Base-by-base conservation (phyloP, 345 rosid genomes). In the Clausena lansium region DNA sequence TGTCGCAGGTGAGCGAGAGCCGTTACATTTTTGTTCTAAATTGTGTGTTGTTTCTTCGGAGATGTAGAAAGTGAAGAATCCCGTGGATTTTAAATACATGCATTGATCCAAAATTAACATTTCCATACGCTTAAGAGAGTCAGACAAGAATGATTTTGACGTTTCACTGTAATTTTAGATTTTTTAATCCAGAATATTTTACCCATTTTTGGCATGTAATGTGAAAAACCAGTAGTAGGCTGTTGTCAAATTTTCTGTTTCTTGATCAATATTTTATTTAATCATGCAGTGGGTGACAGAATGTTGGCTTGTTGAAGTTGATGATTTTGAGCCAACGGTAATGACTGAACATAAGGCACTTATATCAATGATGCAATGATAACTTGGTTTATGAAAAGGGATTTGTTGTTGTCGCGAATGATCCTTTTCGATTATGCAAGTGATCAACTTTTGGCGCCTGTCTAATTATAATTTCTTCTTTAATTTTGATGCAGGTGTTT, bases 401-500 rank as follows among this genome's bases (percentile, higher is more conserved):
- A 45, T 45, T 45, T 45, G 27, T n/a, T 25, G 30, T 76, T 39
- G 36, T 69, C n/a, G 30, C 4, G 28, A 14, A 35, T 55, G 20
- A 30, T 47, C 30, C 25, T 22, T 57, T 32, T 9, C 9, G 19
- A 17, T 2, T 65, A n/a, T 25, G n/a, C 47, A 8, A 0, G 25
- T 45, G 20, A 63, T 22, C 30, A 15, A 54, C 28, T 19, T 75
- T 28, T 24, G 59, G 50, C 14, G 30, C 5, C 36, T 2, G 65
- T 76, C 41, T 19, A 6, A n/a, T 33, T 22, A 36, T 36, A 6
- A 20, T 28, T 30, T 22, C 15, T 73, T 17, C 69, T 65, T 65
- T 10, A 33, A 72, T 45, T 59, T 68, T 14, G 25, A 73, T 72
- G 79, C 79, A 75, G 76, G 70, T 77, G 52, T 73, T 74, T 28